These are phyloP conservation scores for Naganishia vaughanmartiniae DNA, from an alignment of 768 basidiomycete genomes.

Conservation along the genomic window DNA sequence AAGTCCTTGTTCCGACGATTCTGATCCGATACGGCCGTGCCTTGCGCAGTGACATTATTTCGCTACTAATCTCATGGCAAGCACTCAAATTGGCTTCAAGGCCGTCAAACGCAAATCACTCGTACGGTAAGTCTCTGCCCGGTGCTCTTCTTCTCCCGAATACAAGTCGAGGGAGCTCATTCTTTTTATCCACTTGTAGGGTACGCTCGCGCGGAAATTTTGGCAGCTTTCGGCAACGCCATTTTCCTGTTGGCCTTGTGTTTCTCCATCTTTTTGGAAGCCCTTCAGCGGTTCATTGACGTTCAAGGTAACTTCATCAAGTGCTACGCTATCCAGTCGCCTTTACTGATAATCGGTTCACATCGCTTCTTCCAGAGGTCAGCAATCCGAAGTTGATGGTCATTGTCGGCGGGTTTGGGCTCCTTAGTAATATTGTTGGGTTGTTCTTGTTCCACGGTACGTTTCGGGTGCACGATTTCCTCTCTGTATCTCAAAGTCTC, in stretches of 20 bases:
- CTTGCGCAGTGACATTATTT: slow-evolving; percentile 76
- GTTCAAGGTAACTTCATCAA: slow-evolving; percentile 55
- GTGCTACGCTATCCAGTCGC: slow-evolving; percentile 18
- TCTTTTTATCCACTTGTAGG: slow-evolving; percentile 66
- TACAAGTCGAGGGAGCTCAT: slow-evolving; percentile 74
- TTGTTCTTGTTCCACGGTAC: slow-evolving; percentile 90
- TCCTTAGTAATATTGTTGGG: slow-evolving; percentile 88
- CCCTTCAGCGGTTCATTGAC: slow-evolving; percentile 82
- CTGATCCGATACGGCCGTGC: neutral
- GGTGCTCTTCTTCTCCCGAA: slow-evolving; percentile 53
- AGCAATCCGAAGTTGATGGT: slow-evolving; percentile 84
- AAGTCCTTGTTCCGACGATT: neutral
- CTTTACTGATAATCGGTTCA: slow-evolving; percentile 13
- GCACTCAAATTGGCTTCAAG: slow-evolving; percentile 66
- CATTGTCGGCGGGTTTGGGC: slow-evolving; percentile 80
- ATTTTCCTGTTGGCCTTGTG: slow-evolving; percentile 95
- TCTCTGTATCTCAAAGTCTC: neutral
- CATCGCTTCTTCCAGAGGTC: slow-evolving; percentile 65
- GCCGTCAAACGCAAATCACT: slow-evolving; percentile 27
- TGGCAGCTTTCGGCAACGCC: slow-evolving; percentile 91
- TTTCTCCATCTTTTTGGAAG: slow-evolving; percentile 91
- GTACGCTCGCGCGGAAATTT: slow-evolving; percentile 83
- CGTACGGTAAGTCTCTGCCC: slow-evolving; percentile 28
- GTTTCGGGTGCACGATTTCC: neutral
- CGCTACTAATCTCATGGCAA: slow-evolving; percentile 88